Percentiles rank a stretch among this genome's conserved stretches.
These are phyloP conservation scores for Ustilago cynodontis DNA, from an alignment of 1,284 basidiomycete species.

Conservation along the genomic window DNA sequence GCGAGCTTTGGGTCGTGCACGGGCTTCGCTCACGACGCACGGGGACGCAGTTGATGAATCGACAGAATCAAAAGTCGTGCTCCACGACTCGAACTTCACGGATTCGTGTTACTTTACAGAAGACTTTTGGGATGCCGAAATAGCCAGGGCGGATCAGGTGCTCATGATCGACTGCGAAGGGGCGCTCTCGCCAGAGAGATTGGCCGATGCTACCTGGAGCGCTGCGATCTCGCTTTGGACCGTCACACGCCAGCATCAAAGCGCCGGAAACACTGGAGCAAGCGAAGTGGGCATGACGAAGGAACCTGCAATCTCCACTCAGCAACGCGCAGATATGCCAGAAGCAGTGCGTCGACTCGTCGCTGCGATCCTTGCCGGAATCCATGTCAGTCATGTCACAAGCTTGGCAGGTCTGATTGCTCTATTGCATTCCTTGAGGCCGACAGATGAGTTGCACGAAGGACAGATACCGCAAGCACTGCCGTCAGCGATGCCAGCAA, in stretches of 20 bases:
- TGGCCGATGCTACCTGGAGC: slow-evolving; percentile 38
- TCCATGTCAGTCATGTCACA: slow-evolving; percentile 36
- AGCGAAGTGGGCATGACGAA: neutral
- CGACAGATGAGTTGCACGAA: slow-evolving; percentile 22
- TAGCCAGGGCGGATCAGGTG: slow-evolving; percentile 37
- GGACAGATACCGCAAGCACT: slow-evolving; percentile 2
- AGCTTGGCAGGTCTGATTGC: slow-evolving; percentile 34
- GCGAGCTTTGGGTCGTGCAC: slow-evolving; percentile 25
- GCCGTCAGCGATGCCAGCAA: slow-evolving; percentile 17
- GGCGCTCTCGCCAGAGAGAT: slow-evolving; percentile 29
- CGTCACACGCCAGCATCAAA: neutral
- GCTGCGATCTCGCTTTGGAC: slow-evolving; percentile 23
- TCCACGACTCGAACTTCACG: neutral
- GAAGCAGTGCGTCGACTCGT: slow-evolving; percentile 44
- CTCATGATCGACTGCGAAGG: slow-evolving; percentile 49
- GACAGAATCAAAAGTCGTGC: neutral
- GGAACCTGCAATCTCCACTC: neutral
- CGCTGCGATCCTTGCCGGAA: slow-evolving; percentile 32
- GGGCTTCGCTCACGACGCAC: slow-evolving; percentile 9
- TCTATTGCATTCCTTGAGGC: slow-evolving; percentile 33
- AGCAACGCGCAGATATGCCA: slow-evolving; percentile 29
- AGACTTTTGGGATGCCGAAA: slow-evolving; percentile 51
- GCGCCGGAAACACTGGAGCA: neutral
- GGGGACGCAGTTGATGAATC: neutral
- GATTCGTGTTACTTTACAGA: slow-evolving; percentile 32